A percentile compares a stretch with the other conserved stretches of the same genome.
Evolutionary conservation across 139 green algal species (phyloP).

Genomic region (Pleodorina starrii): DNA sequence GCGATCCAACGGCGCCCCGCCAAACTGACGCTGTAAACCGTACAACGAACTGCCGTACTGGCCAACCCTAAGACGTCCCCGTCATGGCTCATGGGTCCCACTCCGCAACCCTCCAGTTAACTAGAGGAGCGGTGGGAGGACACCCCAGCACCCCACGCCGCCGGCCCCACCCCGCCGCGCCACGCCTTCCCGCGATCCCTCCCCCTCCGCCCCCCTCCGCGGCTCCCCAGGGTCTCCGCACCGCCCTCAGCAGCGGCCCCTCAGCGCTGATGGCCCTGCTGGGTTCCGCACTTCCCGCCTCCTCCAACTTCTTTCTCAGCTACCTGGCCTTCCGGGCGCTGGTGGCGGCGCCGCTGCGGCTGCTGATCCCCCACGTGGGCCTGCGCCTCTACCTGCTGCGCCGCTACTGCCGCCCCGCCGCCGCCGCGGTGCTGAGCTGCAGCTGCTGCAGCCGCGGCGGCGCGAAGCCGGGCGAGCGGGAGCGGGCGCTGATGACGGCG

Average conservation of each 20-base stretch:
- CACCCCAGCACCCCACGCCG: too few species aligned
- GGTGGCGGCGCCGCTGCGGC: conserved; percentile 27
- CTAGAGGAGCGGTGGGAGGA: too few species aligned
- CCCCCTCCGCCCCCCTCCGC: too few species aligned
- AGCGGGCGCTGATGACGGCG: conserved; percentile 50
- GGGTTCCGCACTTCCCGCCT: conserved; percentile 77
- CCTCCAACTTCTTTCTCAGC: conserved; percentile 93
- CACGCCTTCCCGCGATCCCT: too few species aligned
- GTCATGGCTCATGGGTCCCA: too few species aligned
- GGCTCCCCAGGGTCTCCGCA: neutral
- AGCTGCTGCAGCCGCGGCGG: neutral
- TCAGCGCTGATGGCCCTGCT: conserved; percentile 72
- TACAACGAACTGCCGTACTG: too few species aligned
- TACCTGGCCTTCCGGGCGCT: conserved; percentile 51
- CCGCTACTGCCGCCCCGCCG: conserved; percentile 16
- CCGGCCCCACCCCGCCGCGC: too few species aligned
- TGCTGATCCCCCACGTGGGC: conserved; percentile 60
- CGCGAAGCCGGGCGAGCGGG: neutral
- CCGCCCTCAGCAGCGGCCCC: conserved; percentile 2
- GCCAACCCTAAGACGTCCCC: too few species aligned
- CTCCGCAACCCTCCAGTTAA: too few species aligned
- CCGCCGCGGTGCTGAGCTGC: neutral
- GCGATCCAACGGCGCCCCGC: too few species aligned
- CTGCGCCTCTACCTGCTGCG: conserved; percentile 59
- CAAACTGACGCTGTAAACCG: too few species aligned